Conservation (phyloP, 2,329 filamentous ascomycete species). For the Verticillium nubilum region DNA sequence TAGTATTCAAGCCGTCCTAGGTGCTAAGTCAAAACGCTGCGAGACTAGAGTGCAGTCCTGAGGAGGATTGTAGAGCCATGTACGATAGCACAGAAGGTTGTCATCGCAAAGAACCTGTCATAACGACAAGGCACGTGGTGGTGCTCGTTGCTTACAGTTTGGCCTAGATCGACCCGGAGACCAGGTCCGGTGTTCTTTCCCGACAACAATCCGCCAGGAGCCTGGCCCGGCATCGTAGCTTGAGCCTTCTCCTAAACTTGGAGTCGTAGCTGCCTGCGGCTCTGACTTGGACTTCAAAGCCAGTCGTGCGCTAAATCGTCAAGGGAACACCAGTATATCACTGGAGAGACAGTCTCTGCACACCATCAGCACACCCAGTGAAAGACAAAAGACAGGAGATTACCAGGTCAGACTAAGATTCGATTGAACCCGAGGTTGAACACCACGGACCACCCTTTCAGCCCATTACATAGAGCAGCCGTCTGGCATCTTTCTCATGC, state of each 20-base stretch:
- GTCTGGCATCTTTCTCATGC: neutral
- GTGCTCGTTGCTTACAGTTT: neutral
- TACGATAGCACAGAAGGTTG: neutral
- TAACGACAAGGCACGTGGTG: neutral
- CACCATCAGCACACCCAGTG: neutral
- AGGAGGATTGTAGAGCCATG: neutral
- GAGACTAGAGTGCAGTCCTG: neutral
- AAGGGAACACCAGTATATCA: too few species aligned
- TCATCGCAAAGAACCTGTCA: neutral
- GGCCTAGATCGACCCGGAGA: neutral
- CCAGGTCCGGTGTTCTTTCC: too few species aligned
- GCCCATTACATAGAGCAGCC: neutral
- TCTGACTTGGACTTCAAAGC: too few species aligned
- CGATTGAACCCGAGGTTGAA: neutral
- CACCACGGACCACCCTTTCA: neutral
- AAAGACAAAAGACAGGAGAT: neutral
- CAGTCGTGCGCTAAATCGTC: too few species aligned
- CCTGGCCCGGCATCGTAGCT: too few species aligned
- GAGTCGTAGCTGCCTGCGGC: too few species aligned
- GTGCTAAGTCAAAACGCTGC: neutral
- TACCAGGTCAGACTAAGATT: neutral
- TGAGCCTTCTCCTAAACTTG: too few species aligned
- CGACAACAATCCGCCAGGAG: too few species aligned
- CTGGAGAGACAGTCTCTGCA: neutral
- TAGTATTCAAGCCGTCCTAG: neutral